These are phyloP conservation scores for Mitragyna speciosa DNA, from an alignment of 257 asterid genomes.

Conservation along the genomic window DNA sequence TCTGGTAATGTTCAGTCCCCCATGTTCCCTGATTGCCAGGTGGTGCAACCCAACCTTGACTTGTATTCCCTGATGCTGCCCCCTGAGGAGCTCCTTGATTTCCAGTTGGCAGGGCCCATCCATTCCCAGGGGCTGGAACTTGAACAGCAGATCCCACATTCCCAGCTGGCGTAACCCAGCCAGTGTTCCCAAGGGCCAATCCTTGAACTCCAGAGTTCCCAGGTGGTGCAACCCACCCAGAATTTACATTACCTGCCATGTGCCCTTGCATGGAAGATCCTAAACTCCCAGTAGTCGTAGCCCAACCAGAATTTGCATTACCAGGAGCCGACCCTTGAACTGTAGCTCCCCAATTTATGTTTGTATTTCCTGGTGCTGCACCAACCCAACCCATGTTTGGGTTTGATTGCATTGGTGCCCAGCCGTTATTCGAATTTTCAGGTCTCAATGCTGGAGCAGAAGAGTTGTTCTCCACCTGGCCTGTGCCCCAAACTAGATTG, in stretches of 20 bases:
- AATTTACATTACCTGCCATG: conserved; percentile 39
- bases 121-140: conserved; percentile 32
- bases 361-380: conserved; percentile 43
- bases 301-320: conserved; percentile 57
- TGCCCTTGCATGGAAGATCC: conserved; percentile 38
- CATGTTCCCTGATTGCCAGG: conserved; percentile 50
- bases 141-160: conserved; percentile 43
- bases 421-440: conserved; percentile 52
- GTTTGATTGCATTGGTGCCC: conserved; percentile 59
- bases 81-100: conserved; percentile 48
- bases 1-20: conserved; percentile 49
- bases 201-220: conserved; percentile 50
- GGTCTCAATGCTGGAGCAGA: conserved; percentile 41
- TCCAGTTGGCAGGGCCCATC: conserved; percentile 34
- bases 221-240: conserved; percentile 56
- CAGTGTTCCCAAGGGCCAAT: conserved; percentile 30
- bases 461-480: conserved; percentile 39
- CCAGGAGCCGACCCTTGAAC: conserved; percentile 51
- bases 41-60: conserved; percentile 58
- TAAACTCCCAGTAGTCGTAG: conserved; percentile 40
- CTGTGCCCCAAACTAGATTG: conserved; percentile 53
- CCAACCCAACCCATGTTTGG: conserved; percentile 71
- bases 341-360: conserved; percentile 52
- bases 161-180: conserved; percentile 53
- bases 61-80: conserved; percentile 41